phyloP scores from a whole-genome alignment of 208 protist species.

The Acanthamoeba royreba region DNA sequence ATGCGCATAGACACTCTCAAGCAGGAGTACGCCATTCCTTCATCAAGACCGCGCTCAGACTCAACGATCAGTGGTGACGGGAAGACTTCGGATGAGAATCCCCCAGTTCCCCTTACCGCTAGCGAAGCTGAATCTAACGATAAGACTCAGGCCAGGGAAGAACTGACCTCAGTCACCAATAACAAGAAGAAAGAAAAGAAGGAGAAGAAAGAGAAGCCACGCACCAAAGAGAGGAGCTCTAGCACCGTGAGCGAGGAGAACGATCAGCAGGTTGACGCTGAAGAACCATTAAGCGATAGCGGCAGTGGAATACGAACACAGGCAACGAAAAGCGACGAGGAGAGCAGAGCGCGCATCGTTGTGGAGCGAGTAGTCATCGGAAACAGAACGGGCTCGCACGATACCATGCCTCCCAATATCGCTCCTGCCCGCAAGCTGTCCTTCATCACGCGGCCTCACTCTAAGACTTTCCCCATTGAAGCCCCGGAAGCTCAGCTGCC shows the following conservation, averaged over 20 bases:
- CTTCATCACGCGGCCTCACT: neutral
- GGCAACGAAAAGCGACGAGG: neutral
- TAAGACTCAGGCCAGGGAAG: neutral
- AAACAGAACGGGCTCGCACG: no score
- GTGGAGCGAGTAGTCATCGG: no score
- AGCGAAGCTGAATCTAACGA: neutral
- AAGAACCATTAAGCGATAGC: neutral
- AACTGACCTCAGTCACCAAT: neutral
- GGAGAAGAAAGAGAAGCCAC: no score
- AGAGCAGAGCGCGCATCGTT: neutral
- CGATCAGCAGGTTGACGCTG: neutral
- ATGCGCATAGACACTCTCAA: neutral
- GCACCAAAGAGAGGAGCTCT: neutral
- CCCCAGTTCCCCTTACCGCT: neutral
- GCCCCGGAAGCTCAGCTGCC: neutral
- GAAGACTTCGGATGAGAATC: neutral
- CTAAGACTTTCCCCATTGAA: neutral
- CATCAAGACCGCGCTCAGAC: neutral
- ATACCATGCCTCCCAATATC: no score
- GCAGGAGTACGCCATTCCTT: neutral
- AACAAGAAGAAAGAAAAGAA: neutral
- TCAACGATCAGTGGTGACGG: neutral
- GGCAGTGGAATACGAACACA: neutral
- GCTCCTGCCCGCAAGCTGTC: no score
- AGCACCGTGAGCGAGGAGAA: neutral